These are phyloP conservation scores for Paraconiothyrium sp. DNA, from an alignment of 2,329 filamentous ascomycete genomes.

Conservation along the genomic window DNA sequence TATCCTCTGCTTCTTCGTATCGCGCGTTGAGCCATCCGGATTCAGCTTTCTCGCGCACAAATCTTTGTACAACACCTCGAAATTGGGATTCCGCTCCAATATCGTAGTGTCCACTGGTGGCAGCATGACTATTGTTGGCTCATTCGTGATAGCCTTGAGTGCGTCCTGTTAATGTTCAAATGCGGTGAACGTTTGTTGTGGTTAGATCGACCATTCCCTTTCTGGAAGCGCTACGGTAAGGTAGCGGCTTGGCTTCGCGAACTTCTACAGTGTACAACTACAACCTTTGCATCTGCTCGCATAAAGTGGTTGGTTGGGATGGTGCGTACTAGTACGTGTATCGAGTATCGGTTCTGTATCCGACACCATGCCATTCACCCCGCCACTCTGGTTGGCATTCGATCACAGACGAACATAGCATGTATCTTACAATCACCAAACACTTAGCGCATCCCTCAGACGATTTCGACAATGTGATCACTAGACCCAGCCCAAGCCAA, in stretches of 20 bases:
- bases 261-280: too few relatives aligned
- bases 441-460: too few relatives aligned
- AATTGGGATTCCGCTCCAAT: slow-evolving; percentile 54
- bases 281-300: too few relatives aligned
- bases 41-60: slow-evolving; percentile 55
- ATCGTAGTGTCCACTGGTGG: slow-evolving; percentile 52
- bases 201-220: background rate
- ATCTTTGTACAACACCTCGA: slow-evolving; percentile 57
- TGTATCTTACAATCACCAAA: too few relatives aligned
- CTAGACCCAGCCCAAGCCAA: too few relatives aligned
- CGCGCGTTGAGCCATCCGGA: slow-evolving; percentile 54
- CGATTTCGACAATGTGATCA: too few relatives aligned
- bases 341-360: too few relatives aligned
- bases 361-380: too few relatives aligned
- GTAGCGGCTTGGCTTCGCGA: background rate
- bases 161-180: background rate
- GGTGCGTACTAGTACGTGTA: too few relatives aligned
- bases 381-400: too few relatives aligned
- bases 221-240: background rate
- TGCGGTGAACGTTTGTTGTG: background rate
- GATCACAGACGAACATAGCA: too few relatives aligned
- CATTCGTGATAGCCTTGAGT: background rate
- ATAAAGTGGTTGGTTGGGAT: too few relatives aligned
- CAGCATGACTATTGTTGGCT: slow-evolving; percentile 45
- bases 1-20: slow-evolving; percentile 54